A percentile compares a stretch with the other conserved stretches of the same genome.
Conservation (phyloP, 106 monocot species). For the Amphibolis antarctica region DNA sequence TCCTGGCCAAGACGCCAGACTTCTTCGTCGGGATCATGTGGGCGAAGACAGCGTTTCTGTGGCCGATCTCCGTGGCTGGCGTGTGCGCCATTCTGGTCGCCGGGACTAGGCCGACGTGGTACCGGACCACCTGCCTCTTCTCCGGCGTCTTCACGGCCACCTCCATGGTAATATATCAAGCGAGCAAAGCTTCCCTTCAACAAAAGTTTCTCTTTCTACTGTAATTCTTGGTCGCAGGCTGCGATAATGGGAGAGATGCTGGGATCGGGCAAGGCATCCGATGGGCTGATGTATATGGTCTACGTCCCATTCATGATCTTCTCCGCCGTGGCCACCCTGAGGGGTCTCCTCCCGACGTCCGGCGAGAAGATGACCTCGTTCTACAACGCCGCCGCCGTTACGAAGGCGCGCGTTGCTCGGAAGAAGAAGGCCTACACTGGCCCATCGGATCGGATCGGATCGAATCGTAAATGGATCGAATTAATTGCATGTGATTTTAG, state of each 20-base stretch:
- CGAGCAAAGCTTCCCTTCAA: no score
- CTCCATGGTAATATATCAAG: no score
- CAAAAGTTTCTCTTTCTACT: no score
- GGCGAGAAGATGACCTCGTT: no score
- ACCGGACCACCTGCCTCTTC: neutral
- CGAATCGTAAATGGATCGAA: no score
- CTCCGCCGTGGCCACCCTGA: neutral
- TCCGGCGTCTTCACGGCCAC: slow-evolving; percentile 5
- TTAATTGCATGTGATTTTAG: no score
- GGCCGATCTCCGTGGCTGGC: slow-evolving; percentile 3
- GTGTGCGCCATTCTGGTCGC: neutral
- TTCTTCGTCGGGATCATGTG: slow-evolving; percentile 4
- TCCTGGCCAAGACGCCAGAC: neutral
- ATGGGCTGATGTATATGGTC: neutral
- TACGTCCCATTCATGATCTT: neutral
- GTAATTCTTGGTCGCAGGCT: neutral
- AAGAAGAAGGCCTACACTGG: no score
- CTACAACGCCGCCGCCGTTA: neutral
- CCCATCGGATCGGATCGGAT: no score
- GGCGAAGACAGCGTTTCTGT: neutral
- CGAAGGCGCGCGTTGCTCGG: neutral
- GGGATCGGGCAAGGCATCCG: neutral
- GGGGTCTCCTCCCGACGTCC: neutral
- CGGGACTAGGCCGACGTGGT: slow-evolving; percentile 4
- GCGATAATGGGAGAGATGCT: slow-evolving; percentile 1